Evolutionary conservation across 495 filamentous ascomycete genomes (phyloP), one percentile per base, ranked within the genome.

Genomic region (Xylaria longipes): DNA sequence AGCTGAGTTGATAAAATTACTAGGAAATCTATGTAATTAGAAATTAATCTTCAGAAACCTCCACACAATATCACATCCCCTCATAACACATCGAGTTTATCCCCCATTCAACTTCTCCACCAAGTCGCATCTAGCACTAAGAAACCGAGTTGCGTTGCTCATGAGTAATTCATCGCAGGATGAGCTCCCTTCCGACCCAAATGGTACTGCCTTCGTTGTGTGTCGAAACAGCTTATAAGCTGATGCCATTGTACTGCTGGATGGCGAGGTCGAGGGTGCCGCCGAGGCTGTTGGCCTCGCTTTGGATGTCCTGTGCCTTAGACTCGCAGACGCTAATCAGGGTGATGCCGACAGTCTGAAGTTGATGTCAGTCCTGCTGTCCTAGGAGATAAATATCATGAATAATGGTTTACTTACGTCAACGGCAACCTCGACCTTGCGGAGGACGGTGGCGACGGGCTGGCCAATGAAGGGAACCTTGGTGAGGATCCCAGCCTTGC

Each of bases 401-500:
- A 11, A 8, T n/a, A 46, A 25, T 46, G 22, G 35, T 0, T 22
- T 12, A 72, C 77, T 76, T 54, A 80, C 79, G 60, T 77, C 74
- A 58, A 80, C 72, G 1, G 75, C 65, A 17, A 20, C 15, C 63
- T 78, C 78, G 22, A 78, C 2, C 6, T 22, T 5, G 15, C 72
- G 63, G 31, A 82, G 70, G 31, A 70, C 63, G 20, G 57, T 7
- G 22, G 71, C 14, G 17, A 75, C 61, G n/a, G 78, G 74, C 35
- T 70, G 50, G 46, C 79, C 80, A 14, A 82, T 60, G 54, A 74
- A 7, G n/a, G 70, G 71, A 54, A 82, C 65, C 11, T 52, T 33
- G 20, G 27, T 27, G 39, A 79, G 39, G 33, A 80, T 6, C 9
- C 72, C 75, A 29, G 74, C 73, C 71, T 80, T 80, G 22, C 73